Conservation (phyloP, 495 filamentous ascomycete genomes). For the Podospora tetraspora region DNA sequence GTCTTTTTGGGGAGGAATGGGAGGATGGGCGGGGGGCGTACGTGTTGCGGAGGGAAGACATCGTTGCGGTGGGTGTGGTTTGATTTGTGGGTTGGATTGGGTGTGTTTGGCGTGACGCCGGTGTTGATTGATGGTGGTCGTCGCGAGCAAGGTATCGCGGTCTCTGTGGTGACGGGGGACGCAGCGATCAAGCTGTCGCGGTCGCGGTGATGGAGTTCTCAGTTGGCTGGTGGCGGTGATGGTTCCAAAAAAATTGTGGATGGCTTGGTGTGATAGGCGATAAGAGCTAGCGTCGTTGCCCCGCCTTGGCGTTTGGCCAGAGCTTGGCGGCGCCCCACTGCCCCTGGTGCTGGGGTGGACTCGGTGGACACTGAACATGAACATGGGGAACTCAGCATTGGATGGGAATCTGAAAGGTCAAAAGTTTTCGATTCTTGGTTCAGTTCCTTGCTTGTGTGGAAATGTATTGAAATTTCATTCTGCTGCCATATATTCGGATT, state of each 20-base stretch:
- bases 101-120: not conserved
- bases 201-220: not conserved
- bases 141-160: too few species aligned
- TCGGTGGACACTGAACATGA: not conserved
- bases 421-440: not conserved
- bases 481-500: too few species aligned
- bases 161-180: not conserved
- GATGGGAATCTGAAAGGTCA: not conserved
- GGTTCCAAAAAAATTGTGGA: not conserved
- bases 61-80: slow-evolving; percentile 8
- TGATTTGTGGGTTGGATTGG: not conserved
- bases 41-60: slow-evolving; percentile 36
- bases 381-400: not conserved
- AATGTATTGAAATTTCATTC: not conserved
- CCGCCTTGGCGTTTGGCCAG: not conserved
- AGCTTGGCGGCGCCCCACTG: not conserved
- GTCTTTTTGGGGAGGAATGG: not conserved
- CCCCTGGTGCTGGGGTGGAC: not conserved
- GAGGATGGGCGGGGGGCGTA: not conserved
- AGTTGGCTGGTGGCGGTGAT: not conserved
- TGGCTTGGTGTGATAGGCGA: not conserved
- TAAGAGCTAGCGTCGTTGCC: not conserved
- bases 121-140: not conserved
- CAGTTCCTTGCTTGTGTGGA: too few species aligned
- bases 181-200: not conserved